A percentile compares a stretch with the other conserved stretches of the same genome.
Conservation (phyloP, 2,329 filamentous ascomycete species). For the Fusarium palustre region DNA sequence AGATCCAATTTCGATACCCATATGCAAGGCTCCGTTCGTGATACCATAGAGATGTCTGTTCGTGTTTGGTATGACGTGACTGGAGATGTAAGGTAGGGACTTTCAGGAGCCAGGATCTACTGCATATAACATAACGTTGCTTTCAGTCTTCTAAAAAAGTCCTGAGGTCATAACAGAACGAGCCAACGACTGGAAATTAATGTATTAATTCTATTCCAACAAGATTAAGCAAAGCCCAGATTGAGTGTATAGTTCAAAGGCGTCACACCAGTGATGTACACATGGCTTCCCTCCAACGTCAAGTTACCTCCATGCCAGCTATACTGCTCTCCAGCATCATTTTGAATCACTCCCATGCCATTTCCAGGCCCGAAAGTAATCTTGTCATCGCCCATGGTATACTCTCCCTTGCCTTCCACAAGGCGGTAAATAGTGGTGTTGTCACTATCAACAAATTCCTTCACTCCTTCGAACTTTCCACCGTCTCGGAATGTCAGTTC, state of each 20-base stretch:
- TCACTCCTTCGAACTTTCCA: conserved; percentile 18
- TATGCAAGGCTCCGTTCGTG: neutral
- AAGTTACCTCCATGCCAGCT: conserved; percentile 21
- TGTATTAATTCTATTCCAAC: neutral
- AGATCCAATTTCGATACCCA: conserved; percentile 5
- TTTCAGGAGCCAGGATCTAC: neutral
- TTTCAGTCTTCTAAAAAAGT: neutral
- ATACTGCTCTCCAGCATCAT: conserved; percentile 25
- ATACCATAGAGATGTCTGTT: no score
- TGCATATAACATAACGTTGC: neutral
- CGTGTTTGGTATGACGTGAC: neutral
- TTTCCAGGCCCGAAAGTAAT: conserved; percentile 17
- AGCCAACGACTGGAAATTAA: neutral
- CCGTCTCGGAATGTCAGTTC: conserved; percentile 25
- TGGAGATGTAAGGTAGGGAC: no score
- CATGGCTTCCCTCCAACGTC: conserved; percentile 9
- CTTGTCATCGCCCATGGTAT: neutral
- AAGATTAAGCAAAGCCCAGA: conserved; percentile 5
- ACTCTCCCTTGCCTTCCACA: conserved; percentile 11
- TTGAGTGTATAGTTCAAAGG: conserved; percentile 24
- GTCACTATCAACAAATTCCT: conserved; percentile 17
- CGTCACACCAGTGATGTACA: conserved; percentile 16
- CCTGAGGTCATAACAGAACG: neutral
- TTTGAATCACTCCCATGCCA: neutral
- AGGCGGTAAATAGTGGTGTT: conserved; percentile 12